Evolutionary conservation across 2,329 filamentous ascomycete genomes (phyloP).

Genomic region (Cucurbitaria berberidis): DNA sequence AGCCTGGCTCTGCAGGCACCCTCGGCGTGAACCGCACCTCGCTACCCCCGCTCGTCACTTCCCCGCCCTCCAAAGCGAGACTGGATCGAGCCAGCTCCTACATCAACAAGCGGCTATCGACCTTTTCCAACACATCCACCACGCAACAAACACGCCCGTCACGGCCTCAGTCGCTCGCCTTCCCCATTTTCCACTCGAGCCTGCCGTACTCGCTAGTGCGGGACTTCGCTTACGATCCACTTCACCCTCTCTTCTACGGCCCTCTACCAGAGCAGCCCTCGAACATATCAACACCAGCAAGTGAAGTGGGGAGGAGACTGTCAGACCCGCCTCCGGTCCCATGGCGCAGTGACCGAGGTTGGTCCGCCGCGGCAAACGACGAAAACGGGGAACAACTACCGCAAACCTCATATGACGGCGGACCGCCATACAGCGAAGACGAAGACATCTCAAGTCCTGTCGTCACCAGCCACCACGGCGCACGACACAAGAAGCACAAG

Average conservation of each 20-base stretch:
- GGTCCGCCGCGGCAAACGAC: constrained; percentile 63
- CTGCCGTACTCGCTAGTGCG: constrained; percentile 88
- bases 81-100: constrained; percentile 70
- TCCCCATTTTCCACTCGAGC: constrained; percentile 83
- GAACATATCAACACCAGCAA: constrained; percentile 81
- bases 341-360: constrained; percentile 73
- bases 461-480: constrained; percentile 69
- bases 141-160: constrained; percentile 64
- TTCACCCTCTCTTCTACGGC: constrained; percentile 91
- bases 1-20: constrained; percentile 38
- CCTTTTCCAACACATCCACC: constrained; percentile 67
- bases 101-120: constrained; percentile 80
- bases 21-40: constrained; percentile 48
- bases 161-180: constrained; percentile 79
- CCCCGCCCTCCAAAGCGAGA: constrained; percentile 58
- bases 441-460: constrained; percentile 90
- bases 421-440: constrained; percentile 93
- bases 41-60: constrained; percentile 59
- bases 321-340: constrained; percentile 75
- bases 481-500: constrained; percentile 82
- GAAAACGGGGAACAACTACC: constrained; percentile 70
- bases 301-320: constrained; percentile 75
- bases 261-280: constrained; percentile 83
- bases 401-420: constrained; percentile 78
- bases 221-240: constrained; percentile 88